Percentiles rank a stretch among this genome's conserved stretches.
These are phyloP conservation scores for Globisporangium orthogonon DNA, from an alignment of 352 stramenopile species.

Conservation along the genomic window DNA sequence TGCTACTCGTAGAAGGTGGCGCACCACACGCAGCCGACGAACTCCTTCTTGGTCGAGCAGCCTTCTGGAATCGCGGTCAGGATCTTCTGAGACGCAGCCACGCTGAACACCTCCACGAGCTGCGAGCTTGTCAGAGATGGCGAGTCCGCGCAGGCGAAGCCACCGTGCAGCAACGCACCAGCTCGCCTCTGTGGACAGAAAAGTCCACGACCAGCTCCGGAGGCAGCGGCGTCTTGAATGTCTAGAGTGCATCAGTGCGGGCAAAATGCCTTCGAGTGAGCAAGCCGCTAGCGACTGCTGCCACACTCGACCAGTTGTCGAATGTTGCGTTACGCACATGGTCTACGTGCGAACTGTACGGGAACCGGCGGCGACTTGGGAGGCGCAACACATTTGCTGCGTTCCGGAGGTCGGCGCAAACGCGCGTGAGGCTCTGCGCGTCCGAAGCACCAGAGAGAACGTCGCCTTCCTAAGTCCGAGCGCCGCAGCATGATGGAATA, in stretches of 20 bases:
- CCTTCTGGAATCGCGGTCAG: slow-evolving; percentile 48
- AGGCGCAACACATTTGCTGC: slow-evolving; percentile 66
- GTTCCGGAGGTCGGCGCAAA: slow-evolving; percentile 65
- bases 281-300: not conserved
- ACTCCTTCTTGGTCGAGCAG: slow-evolving; percentile 72
- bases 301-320: not conserved
- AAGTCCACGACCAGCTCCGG: slow-evolving; percentile 78
- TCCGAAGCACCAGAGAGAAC: not conserved
- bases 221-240: slow-evolving; percentile 65
- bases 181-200: slow-evolving; percentile 71
- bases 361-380: slow-evolving; percentile 69
- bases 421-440: slow-evolving; percentile 25
- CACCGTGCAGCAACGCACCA: slow-evolving; percentile 26
- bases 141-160: not conserved
- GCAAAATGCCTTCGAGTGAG: not conserved
- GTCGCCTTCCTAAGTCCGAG: not conserved
- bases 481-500: no score
- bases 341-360: slow-evolving; percentile 73
- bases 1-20: slow-evolving; percentile 5
- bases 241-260: slow-evolving; percentile 13
- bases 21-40: slow-evolving; percentile 74
- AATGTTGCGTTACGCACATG: slow-evolving; percentile 30
- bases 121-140: slow-evolving; percentile 15
- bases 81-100: slow-evolving; percentile 49
- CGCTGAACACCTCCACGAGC: slow-evolving; percentile 69